Percentiles rank a stretch among this genome's conserved stretches.
Evolutionary conservation across 345 rosid species (phyloP).

Genomic region (Gossypium bickii): DNA sequence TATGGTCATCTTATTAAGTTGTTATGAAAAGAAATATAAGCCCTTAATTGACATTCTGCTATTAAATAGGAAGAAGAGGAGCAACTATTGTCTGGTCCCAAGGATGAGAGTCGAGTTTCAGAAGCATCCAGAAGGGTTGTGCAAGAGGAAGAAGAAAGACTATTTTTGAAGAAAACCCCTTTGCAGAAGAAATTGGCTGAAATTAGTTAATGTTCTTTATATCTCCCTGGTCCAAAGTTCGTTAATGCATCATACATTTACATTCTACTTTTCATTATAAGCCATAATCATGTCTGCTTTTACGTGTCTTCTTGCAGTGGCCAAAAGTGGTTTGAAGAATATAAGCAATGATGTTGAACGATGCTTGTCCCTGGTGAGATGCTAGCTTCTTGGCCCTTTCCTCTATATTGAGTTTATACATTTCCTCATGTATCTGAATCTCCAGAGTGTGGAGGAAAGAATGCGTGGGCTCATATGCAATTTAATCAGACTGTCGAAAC

Average conservation of each 20-base stretch:
- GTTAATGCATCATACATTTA: not conserved
- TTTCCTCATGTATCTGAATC: conserved; percentile 32
- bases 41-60: not conserved
- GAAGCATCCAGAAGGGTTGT: conserved; percentile 92
- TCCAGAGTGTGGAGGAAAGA: conserved; percentile 92
- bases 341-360: conserved; percentile 82
- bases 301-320: conserved; percentile 50
- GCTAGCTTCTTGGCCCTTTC: conserved; percentile 25
- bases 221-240: not conserved
- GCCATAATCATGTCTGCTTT: conserved; percentile 22
- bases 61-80: conserved; percentile 88
- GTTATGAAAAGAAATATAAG: not conserved
- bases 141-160: conserved; percentile 93
- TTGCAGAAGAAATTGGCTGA: conserved; percentile 83
- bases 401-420: not conserved
- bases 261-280: not conserved
- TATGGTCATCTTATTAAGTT: not conserved
- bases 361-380: conserved; percentile 88
- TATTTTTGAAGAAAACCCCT: conserved; percentile 76
- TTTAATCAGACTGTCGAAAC: conserved; percentile 78
- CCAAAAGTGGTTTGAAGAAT: conserved; percentile 66
- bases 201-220: conserved; percentile 52
- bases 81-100: conserved; percentile 79
- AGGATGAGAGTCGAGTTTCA: conserved; percentile 86
- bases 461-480: conserved; percentile 73